These are phyloP conservation scores for Trichophyton equinum DNA, from an alignment of 2,329 filamentous ascomycete genomes.

Conservation along the genomic window DNA sequence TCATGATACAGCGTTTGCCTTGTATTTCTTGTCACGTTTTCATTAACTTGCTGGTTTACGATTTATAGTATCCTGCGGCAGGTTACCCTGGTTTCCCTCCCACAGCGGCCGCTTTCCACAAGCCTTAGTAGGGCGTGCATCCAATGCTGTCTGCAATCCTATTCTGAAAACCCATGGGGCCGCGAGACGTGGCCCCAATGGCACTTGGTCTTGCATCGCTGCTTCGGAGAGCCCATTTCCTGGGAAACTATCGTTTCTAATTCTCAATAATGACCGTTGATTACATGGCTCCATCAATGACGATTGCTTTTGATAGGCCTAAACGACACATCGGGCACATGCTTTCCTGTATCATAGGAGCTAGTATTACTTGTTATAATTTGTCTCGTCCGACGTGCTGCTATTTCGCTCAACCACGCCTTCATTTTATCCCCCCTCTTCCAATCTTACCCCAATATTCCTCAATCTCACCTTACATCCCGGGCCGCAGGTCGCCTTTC, in stretches of 20 bases:
- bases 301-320: conserved; percentile 5
- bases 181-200: conserved; percentile 34
- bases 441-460: conserved; percentile 2
- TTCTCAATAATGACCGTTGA: neutral
- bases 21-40: neutral
- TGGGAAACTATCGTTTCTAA: neutral
- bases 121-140: conserved; percentile 10
- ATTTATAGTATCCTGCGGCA: neutral
- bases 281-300: neutral
- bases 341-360: conserved; percentile 1
- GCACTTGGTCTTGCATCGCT: conserved; percentile 18
- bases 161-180: conserved; percentile 20
- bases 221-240: conserved; percentile 21
- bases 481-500: neutral
- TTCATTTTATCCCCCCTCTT: neutral
- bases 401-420: neutral
- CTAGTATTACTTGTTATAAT: conserved; percentile 2
- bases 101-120: neutral
- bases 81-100: neutral
- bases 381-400: neutral
- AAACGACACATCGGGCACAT: neutral
- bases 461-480: neutral
- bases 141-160: conserved; percentile 10
- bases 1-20: neutral
- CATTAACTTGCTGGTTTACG: neutral